A percentile compares a stretch with the other conserved stretches of the same genome.
phyloP scores from a whole-genome alignment of 2,329 filamentous ascomycete species.

The Chaetothyriales sp. region DNA sequence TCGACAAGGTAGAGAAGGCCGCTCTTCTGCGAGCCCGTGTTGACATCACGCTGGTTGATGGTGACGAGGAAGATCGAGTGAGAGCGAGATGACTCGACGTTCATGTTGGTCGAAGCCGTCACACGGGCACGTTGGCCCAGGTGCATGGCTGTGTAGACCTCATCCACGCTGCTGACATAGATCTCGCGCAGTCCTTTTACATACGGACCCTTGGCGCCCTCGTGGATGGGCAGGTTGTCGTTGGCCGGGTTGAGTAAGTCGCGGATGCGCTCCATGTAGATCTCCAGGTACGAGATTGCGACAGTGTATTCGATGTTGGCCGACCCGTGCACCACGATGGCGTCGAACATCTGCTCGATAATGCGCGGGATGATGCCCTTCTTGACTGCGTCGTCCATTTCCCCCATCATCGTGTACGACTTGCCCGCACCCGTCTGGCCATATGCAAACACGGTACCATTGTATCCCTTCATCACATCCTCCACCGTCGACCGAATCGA shows the following conservation, averaged over 20 bases:
- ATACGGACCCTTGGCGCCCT: slow-evolving; percentile 93
- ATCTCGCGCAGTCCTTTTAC: slow-evolving; percentile 91
- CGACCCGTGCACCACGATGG: slow-evolving; percentile 69
- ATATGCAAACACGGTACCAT: slow-evolving; percentile 88
- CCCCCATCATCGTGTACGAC: slow-evolving; percentile 98
- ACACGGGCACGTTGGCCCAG: slow-evolving; percentile 76
- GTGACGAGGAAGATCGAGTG: slow-evolving; percentile 98
- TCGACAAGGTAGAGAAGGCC: slow-evolving; percentile 95
- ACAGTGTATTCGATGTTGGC: slow-evolving; percentile 98
- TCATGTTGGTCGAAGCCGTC: slow-evolving; percentile 98
- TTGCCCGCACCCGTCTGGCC: slow-evolving; percentile 97
- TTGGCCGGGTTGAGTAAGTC: slow-evolving; percentile 86
- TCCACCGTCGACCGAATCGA: slow-evolving; percentile 92
- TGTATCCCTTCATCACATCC: slow-evolving; percentile 97
- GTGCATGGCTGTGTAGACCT: slow-evolving; percentile 94
- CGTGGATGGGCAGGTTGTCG: slow-evolving; percentile 93
- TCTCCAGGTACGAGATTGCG: slow-evolving; percentile 97
- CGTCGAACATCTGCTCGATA: slow-evolving; percentile 92
- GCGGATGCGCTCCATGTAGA: slow-evolving; percentile 97
- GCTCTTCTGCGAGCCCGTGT: slow-evolving; percentile 89
- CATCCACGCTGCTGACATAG: slow-evolving; percentile 86
- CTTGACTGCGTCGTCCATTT: slow-evolving; percentile 76
- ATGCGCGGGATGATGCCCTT: slow-evolving; percentile 95
- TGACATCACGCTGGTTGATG: slow-evolving; percentile 92
- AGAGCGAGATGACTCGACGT: slow-evolving; percentile 91